Evolutionary conservation across 352 stramenopile genomes (phyloP).

Genomic region (Globisporangium spinosum): DNA sequence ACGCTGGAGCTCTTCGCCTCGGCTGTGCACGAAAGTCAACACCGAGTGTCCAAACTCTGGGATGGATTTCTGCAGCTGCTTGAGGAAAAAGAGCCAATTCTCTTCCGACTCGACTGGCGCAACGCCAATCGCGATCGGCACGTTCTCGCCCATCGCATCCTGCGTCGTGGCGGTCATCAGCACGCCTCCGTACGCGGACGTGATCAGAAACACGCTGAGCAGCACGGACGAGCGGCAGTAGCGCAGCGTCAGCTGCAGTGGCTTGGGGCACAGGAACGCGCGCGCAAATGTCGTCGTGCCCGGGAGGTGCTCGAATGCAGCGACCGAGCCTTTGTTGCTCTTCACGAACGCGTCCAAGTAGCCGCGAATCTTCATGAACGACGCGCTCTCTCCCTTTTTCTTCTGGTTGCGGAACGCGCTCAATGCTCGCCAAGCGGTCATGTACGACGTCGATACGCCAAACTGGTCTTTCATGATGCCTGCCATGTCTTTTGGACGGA

Average conservation of each 20-base stretch:
- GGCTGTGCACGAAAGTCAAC: constrained; percentile 65
- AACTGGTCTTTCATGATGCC: constrained; percentile 85
- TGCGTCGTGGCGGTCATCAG: constrained; percentile 69
- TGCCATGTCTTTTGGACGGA: constrained; percentile 75
- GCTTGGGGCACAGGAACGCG: constrained; percentile 66
- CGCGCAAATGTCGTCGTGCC: constrained; percentile 47
- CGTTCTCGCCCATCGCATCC: constrained; percentile 74
- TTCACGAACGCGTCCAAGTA: constrained; percentile 62
- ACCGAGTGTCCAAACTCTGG: constrained; percentile 47
- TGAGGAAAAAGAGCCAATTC: constrained; percentile 68
- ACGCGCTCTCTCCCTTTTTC: constrained; percentile 59
- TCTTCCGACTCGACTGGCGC: constrained; percentile 46
- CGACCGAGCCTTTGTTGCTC: constrained; percentile 53
- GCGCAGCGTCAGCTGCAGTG: constrained; percentile 42
- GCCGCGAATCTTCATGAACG: constrained; percentile 62
- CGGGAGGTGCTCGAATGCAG: constrained; percentile 55
- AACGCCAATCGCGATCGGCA: constrained; percentile 61
- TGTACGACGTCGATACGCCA: constrained; percentile 70
- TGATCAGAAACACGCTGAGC: constrained; percentile 67
- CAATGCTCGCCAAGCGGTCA: constrained; percentile 75
- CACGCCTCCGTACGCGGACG: constrained; percentile 59
- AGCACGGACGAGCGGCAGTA: constrained; percentile 63
- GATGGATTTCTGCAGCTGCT: constrained; percentile 51
- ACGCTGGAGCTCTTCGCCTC: constrained; percentile 45
- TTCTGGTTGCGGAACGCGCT: constrained; percentile 66